Conservation (phyloP, 352 stramenopile genomes). For the Phytophthora rubi region DNA sequence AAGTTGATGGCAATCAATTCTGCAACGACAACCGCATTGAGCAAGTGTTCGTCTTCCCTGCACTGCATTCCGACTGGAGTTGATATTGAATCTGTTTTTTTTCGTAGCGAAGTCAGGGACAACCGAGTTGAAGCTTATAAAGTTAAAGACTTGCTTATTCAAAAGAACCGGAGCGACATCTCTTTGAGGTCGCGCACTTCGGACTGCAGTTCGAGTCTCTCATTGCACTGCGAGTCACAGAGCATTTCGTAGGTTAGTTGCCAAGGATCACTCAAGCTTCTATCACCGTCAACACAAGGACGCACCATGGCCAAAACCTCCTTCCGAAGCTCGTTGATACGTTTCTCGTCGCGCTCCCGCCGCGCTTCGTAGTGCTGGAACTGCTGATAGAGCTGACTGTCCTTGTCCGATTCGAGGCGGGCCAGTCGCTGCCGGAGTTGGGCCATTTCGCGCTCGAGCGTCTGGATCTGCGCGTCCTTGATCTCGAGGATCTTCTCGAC, state of each 20-base stretch:
- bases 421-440: conserved; percentile 51
- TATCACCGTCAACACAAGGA: conserved; percentile 8
- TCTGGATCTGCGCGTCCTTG: conserved; percentile 64
- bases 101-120: too few species aligned
- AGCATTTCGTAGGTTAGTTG: conserved; percentile 8
- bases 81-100: too few species aligned
- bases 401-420: conserved; percentile 56
- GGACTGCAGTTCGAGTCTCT: conserved; percentile 55
- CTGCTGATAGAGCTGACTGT: conserved; percentile 66
- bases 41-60: too few species aligned
- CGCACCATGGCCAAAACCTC: conserved; percentile 64
- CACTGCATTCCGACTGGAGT: not conserved
- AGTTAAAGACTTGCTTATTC: conserved; percentile 6
- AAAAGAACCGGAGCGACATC: conserved; percentile 60
- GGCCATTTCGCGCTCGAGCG: conserved; percentile 61
- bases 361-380: conserved; percentile 47
- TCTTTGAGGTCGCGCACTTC: conserved; percentile 68
- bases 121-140: not conserved
- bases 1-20: conserved; percentile 36
- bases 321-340: conserved; percentile 58
- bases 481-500: conserved; percentile 56
- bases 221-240: conserved; percentile 52
- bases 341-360: conserved; percentile 57
- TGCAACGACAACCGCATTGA: conserved; percentile 6
- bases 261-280: not conserved